Conservation (phyloP, 2,329 filamentous ascomycete genomes). For the Verticillium tricorpus region DNA sequence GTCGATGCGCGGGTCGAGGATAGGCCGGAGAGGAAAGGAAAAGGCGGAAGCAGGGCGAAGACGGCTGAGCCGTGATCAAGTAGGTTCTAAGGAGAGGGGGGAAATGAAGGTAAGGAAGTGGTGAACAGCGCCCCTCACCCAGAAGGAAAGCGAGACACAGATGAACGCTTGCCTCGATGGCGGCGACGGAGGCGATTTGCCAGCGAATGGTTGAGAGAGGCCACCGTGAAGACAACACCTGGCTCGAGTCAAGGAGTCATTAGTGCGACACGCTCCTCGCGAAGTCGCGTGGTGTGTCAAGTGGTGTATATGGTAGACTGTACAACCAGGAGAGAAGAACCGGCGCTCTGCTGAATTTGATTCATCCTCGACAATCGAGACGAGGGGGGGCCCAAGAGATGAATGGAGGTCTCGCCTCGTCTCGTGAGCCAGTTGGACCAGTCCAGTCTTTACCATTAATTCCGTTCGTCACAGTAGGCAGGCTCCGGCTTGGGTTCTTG, state of each 20-base stretch:
- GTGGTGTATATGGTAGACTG: not conserved
- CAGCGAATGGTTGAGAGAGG: not conserved
- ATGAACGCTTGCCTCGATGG: not conserved
- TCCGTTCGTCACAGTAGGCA: not conserved
- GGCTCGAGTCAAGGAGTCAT: not conserved
- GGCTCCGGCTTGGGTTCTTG: too few species aligned
- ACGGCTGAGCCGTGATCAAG: not conserved
- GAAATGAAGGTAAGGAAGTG: not conserved
- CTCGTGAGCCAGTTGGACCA: not conserved
- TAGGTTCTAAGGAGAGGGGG: not conserved
- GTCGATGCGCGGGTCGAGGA: not conserved
- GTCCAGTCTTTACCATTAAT: not conserved
- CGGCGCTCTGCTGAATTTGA: not conserved
- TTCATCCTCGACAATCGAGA: not conserved
- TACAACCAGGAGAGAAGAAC: not conserved
- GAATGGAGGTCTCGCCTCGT: not conserved
- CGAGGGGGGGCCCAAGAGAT: not conserved
- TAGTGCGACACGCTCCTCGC: not conserved
- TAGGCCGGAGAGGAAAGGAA: not conserved
- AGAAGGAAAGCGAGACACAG: slow-evolving; percentile 1
- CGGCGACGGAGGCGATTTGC: not conserved
- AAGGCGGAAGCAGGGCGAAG: not conserved
- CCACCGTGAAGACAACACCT: not conserved
- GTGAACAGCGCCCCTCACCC: not conserved
- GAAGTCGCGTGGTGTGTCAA: not conserved